A percentile compares a stretch with the other conserved stretches of the same genome.
Evolutionary conservation across 78 protist genomes (phyloP).

Genomic region (Planoprotostelium fungivorum): DNA sequence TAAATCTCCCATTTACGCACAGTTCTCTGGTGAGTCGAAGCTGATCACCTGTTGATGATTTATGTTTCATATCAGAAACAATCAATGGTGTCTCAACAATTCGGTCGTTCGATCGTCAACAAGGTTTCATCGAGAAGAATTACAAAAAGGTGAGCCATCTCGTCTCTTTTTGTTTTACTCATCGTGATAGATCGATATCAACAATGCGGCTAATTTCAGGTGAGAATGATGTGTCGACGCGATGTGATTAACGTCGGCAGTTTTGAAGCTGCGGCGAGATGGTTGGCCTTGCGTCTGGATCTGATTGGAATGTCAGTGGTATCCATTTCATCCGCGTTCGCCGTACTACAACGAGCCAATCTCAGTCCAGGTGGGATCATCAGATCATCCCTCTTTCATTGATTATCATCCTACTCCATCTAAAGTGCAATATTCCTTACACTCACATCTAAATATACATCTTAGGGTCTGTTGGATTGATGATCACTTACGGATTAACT

Average conservation of each 20-base stretch:
- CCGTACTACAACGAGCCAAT: background rate
- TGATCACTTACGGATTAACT: conserved; percentile 55
- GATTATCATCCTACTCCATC: too few relatives aligned
- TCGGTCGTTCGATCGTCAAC: conserved; percentile 68
- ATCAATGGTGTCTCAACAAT: conserved; percentile 88
- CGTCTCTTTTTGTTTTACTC: conserved; percentile 7
- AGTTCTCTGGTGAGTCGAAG: too few relatives aligned
- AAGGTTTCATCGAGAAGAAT: background rate
- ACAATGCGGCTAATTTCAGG: too few relatives aligned
- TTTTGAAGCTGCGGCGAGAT: conserved; percentile 1
- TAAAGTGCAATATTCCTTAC: too few relatives aligned
- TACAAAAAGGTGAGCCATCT: background rate
- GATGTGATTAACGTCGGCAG: too few relatives aligned
- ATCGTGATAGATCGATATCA: conserved; percentile 7
- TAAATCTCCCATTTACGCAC: conserved; percentile 82
- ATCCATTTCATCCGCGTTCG: conserved; percentile 34
- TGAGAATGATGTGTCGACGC: too few relatives aligned
- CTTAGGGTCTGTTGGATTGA: conserved; percentile 69
- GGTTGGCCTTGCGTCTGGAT: conserved; percentile 83
- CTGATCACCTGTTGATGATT: too few relatives aligned
- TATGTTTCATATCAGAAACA: too few relatives aligned
- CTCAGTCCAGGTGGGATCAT: background rate
- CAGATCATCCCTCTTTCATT: too few relatives aligned
- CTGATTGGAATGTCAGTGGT: conserved; percentile 57
- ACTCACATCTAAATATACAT: too few relatives aligned